Base-by-base conservation (phyloP, 805 yeast species). In the Saccharomycopsis sp. region DNA sequence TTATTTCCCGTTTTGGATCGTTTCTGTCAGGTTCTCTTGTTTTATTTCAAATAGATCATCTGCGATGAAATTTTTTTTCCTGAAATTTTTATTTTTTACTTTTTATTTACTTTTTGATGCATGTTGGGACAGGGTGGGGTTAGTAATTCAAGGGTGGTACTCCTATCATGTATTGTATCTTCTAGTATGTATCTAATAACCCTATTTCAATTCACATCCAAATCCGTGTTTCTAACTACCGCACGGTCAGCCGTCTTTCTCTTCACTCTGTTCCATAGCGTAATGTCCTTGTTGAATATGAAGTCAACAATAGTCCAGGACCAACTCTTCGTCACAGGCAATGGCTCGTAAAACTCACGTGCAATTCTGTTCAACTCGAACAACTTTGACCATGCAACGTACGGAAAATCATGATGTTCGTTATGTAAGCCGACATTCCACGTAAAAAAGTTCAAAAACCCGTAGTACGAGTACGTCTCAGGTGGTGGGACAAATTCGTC, bases 391-490 rank as follows among this genome's bases (percentile, higher is more conserved):
- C 97, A 91, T 0, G 97, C 93, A 65, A 91, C 80, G 69, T 85
- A 91, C 1, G 97, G 97, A 77, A 91, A 91, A 73, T 91, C 97
- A 69, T 91, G 97, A 71, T 91, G 97, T 71, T 91, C 97, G 67
- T 88, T 90, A 71, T 91, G 97, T 69, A 89, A 83, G 1, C 97
- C 97, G 7, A 90, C 97, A 66, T 91, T 91, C 93, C 96, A 91
- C 1, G 94, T 89, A 63, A 92, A 73, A 47, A 78, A 60, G 68
- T 91, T 91, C 64, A 91, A 76, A 24, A 82, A 72, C 0, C 97
- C 97, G 66, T 91, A 91, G 72, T 91, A 91, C 5, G 96, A 87
- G 68, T 85, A 91, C 0, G 97, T 91, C 69, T 91, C 97, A 7
- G 81, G 73, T 0, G 93, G 92, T 17, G 87, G 84, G 1, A 69